Percentiles rank a stretch among this genome's conserved stretches.
phyloP scores from a whole-genome alignment of 2,329 filamentous ascomycete genomes.

The Aaosphaeria pasadenensis region DNA sequence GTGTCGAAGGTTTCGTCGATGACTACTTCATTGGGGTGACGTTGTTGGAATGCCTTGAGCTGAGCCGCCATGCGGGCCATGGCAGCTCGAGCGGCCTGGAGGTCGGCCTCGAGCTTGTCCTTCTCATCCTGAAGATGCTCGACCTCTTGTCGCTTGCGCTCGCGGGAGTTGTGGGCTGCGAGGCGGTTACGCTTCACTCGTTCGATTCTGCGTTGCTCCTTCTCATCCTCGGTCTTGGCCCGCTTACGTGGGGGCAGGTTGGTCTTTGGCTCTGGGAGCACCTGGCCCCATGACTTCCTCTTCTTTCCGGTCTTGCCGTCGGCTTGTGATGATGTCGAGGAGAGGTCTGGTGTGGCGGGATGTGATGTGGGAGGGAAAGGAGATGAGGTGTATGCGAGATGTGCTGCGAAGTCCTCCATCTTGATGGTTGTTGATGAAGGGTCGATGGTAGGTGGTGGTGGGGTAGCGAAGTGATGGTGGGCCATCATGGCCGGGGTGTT shows the following conservation, averaged over 20 bases:
- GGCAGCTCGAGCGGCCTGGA: constrained; percentile 54
- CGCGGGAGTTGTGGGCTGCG: constrained; percentile 92
- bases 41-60: constrained; percentile 37
- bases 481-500: constrained; percentile 11
- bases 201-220: constrained; percentile 96
- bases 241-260: constrained; percentile 94
- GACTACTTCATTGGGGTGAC: constrained; percentile 28
- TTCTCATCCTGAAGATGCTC: constrained; percentile 73
- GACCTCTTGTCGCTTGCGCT: constrained; percentile 87
- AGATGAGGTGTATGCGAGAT: constrained; percentile 18
- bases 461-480: constrained; percentile 11
- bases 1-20: constrained; percentile 19
- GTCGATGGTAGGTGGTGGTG: constrained; percentile 18
- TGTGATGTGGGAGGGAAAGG: constrained; percentile 14
- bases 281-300: constrained; percentile 98
- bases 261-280: constrained; percentile 93
- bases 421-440: constrained; percentile 35
- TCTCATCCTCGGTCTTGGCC: constrained; percentile 97
- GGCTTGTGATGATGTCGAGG: constrained; percentile 5
- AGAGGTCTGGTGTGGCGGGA: not conserved
- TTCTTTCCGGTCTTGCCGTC: constrained; percentile 72
- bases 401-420: constrained; percentile 39
- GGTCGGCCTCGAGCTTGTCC: constrained; percentile 61
- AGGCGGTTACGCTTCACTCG: constrained; percentile 94
- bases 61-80: constrained; percentile 51